Conservation (phyloP, 73 alveolate genomes). For the Paramecium primaurelia region DNA sequence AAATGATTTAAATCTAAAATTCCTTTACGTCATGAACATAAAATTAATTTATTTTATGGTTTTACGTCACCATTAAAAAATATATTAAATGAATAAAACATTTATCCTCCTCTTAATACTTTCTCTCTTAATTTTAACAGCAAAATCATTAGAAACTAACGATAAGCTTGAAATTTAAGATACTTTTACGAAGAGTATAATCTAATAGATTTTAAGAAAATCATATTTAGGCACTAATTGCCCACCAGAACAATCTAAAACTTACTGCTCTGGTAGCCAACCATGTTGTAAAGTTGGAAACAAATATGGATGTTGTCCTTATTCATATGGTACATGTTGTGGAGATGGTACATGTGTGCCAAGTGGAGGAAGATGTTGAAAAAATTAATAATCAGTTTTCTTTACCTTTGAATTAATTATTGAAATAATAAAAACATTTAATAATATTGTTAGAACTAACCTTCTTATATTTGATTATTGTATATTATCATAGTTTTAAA, state of each 20-base stretch:
- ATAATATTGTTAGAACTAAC: no score
- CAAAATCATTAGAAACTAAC: neutral
- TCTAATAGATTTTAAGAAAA: constrained; percentile 11
- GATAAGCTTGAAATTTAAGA: neutral
- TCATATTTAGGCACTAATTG: neutral
- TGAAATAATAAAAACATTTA: no score
- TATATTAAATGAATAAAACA: neutral
- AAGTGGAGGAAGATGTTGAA: constrained; percentile 26
- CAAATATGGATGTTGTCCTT: constrained; percentile 34
- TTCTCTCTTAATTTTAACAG: neutral
- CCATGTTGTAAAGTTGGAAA: neutral
- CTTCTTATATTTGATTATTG: no score
- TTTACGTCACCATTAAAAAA: constrained; percentile 27
- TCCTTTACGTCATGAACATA: neutral
- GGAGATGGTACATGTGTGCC: constrained; percentile 40
- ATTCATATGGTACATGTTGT: constrained; percentile 31
- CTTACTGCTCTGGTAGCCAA: neutral
- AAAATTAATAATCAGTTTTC: neutral
- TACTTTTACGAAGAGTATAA: neutral
- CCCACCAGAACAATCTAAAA: constrained; percentile 22
- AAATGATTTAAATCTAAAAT: neutral
- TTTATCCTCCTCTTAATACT: neutral
- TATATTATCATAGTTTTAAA: no score
- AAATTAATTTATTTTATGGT: neutral
- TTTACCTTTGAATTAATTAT: neutral